These are phyloP conservation scores for Lactifluus rugatus DNA, from an alignment of 768 basidiomycete species.

Conservation along the genomic window DNA sequence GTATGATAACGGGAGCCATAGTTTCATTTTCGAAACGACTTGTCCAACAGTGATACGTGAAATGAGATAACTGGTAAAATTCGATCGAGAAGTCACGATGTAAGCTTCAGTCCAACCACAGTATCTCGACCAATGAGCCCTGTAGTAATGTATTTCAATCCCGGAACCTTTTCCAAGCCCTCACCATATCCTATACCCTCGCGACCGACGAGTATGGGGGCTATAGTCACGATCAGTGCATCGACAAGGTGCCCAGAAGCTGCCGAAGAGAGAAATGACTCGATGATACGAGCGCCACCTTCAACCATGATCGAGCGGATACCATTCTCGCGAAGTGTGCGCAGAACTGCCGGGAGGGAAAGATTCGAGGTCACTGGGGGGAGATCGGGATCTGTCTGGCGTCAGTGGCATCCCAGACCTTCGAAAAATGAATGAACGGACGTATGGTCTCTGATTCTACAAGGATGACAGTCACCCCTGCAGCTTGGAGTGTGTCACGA, in stretches of 20 bases:
- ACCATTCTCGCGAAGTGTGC: slow-evolving; percentile 41
- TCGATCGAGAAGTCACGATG: neutral
- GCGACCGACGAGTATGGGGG: slow-evolving; percentile 73
- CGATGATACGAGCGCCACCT: slow-evolving; percentile 80
- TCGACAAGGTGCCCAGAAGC: slow-evolving; percentile 38
- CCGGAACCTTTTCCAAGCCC: slow-evolving; percentile 21
- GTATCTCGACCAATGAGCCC: slow-evolving; percentile 25
- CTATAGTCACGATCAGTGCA: slow-evolving; percentile 72
- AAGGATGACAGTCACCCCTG: slow-evolving; percentile 59
- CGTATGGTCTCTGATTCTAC: slow-evolving; percentile 28
- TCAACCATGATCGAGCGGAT: slow-evolving; percentile 87
- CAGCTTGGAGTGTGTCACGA: slow-evolving; percentile 38
- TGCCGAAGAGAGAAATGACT: slow-evolving; percentile 45
- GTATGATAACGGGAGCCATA: neutral
- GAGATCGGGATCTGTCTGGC: slow-evolving; percentile 6
- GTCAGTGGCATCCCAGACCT: neutral
- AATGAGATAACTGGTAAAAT: neutral
- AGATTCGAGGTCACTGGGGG: slow-evolving; percentile 28
- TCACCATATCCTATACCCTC: slow-evolving; percentile 52
- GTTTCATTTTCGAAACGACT: neutral
- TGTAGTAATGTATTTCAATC: slow-evolving; percentile 23
- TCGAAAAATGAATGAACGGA: slow-evolving; percentile 28
- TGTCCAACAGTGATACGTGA: neutral
- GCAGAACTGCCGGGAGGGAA: slow-evolving; percentile 41
- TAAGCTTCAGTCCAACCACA: slow-evolving; percentile 23